phyloP scores from a whole-genome alignment of 2,329 filamentous ascomycete species.

The Lecanoromycetidae sp. region DNA sequence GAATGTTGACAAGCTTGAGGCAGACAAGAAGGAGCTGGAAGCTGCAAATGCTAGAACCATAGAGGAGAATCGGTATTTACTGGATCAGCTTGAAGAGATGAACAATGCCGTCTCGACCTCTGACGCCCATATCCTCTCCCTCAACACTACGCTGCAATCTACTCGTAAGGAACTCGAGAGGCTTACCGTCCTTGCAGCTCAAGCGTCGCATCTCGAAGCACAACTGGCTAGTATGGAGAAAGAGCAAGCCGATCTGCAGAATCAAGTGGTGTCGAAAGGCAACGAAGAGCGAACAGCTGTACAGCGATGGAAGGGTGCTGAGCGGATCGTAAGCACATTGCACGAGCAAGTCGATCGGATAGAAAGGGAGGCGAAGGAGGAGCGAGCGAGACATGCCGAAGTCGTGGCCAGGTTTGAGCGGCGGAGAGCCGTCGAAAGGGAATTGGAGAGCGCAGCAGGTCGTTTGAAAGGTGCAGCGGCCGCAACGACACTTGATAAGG shows the following conservation, averaged over 20 bases:
- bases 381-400: conserved; percentile 70
- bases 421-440: conserved; percentile 67
- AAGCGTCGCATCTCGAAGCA: conserved; percentile 66
- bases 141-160: conserved; percentile 64
- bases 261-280: conserved; percentile 52
- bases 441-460: conserved; percentile 66
- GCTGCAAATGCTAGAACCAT: conserved; percentile 63
- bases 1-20: conserved; percentile 65
- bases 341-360: conserved; percentile 83
- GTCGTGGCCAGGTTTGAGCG: conserved; percentile 73
- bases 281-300: conserved; percentile 69
- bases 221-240: conserved; percentile 69
- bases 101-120: conserved; percentile 71
- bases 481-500: conserved; percentile 49
- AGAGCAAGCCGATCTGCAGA: conserved; percentile 64
- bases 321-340: conserved; percentile 63
- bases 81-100: conserved; percentile 73
- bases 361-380: conserved; percentile 68
- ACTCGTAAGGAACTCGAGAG: conserved; percentile 67
- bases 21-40: conserved; percentile 61
- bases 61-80: conserved; percentile 67
- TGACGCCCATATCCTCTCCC: conserved; percentile 62
- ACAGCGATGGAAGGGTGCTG: conserved; percentile 73
- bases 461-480: conserved; percentile 72
- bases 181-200: conserved; percentile 58